phyloP scores from a whole-genome alignment of 495 filamentous ascomycete species.

The Rhypophila decipiens region DNA sequence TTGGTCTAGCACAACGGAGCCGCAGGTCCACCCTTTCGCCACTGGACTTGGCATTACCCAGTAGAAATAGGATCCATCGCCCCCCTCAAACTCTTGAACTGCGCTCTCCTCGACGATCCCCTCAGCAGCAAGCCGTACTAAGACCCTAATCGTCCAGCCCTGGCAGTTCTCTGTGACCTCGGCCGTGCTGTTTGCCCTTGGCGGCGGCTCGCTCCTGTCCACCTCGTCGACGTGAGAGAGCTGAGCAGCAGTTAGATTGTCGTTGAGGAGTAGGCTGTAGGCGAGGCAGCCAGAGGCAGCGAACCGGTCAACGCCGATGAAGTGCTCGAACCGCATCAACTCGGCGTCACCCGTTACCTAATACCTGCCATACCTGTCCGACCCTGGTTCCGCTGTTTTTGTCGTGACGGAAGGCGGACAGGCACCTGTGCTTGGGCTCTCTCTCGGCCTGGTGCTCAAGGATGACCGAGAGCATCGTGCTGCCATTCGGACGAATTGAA shows the following conservation, averaged over 20 bases:
- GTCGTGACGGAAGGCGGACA: background rate
- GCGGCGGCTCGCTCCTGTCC: constrained; percentile 1
- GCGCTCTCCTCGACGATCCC: background rate
- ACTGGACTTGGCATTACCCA: background rate
- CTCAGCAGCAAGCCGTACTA: background rate
- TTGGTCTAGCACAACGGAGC: background rate
- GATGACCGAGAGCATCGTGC: constrained; percentile 2
- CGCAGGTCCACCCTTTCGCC: background rate
- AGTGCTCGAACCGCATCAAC: constrained; percentile 8
- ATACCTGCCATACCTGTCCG: constrained; percentile 5
- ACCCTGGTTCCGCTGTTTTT: background rate
- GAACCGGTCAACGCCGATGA: constrained; percentile 2
- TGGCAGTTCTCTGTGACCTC: constrained; percentile 12
- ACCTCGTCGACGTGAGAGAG: constrained; percentile 3
- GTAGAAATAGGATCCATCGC: constrained; percentile 5
- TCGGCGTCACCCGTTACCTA: constrained; percentile 11
- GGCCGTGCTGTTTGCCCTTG: constrained; percentile 3
- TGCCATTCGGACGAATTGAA: no score
- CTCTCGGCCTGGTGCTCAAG: constrained; percentile 7
- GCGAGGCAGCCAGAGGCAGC: background rate
- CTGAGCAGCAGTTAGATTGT: constrained; percentile 1
- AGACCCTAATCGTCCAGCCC: constrained; percentile 10
- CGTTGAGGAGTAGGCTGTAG: constrained; percentile 2
- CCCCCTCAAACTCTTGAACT: background rate
- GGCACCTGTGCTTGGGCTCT: constrained; percentile 10